These are phyloP conservation scores for Blastobotrys serpentis DNA, from an alignment of 1,139 yeast species.

Conservation along the genomic window DNA sequence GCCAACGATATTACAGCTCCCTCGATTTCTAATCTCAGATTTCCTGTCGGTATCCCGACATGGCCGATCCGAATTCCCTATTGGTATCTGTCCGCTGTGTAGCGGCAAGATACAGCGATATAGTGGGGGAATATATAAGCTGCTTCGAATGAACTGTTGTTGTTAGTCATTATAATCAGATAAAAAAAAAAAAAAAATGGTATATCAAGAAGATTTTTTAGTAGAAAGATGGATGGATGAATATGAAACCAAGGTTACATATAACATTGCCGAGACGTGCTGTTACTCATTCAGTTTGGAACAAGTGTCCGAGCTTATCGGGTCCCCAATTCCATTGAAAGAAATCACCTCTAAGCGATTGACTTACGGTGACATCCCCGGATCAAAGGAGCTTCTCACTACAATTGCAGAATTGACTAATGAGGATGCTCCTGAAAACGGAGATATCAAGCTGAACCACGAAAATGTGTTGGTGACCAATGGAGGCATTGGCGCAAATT, in stretches of 20 bases:
- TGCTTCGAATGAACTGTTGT: too few species aligned
- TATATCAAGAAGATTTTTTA: slow-evolving; percentile 41
- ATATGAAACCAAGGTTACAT: slow-evolving; percentile 44
- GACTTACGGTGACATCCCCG: slow-evolving; percentile 51
- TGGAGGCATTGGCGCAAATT: slow-evolving; percentile 62
- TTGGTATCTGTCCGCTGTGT: too few species aligned
- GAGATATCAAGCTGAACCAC: slow-evolving; percentile 26
- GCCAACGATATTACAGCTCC: too few species aligned
- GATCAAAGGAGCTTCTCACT: slow-evolving; percentile 44
- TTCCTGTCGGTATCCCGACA: too few species aligned
- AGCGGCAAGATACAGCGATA: background rate
- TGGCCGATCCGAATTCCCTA: too few species aligned
- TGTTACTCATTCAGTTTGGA: slow-evolving; percentile 47
- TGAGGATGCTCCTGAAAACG: slow-evolving; percentile 27
- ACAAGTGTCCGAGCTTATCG: slow-evolving; percentile 42
- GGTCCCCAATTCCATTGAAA: slow-evolving; percentile 32
- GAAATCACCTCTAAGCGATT: slow-evolving; percentile 34
- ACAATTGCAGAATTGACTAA: slow-evolving; percentile 44
- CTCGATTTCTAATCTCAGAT: too few species aligned
- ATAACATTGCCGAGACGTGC: slow-evolving; percentile 58
- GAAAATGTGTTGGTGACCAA: slow-evolving; percentile 50
- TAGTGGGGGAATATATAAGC: background rate
- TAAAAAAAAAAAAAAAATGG: slow-evolving; percentile 30
- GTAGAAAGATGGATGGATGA: slow-evolving; percentile 60
- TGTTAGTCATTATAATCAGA: too few species aligned